Percentiles rank a stretch among this genome's conserved stretches.
phyloP scores from a whole-genome alignment of 768 basidiomycete species.

The Mycena olivaceomarginata region DNA sequence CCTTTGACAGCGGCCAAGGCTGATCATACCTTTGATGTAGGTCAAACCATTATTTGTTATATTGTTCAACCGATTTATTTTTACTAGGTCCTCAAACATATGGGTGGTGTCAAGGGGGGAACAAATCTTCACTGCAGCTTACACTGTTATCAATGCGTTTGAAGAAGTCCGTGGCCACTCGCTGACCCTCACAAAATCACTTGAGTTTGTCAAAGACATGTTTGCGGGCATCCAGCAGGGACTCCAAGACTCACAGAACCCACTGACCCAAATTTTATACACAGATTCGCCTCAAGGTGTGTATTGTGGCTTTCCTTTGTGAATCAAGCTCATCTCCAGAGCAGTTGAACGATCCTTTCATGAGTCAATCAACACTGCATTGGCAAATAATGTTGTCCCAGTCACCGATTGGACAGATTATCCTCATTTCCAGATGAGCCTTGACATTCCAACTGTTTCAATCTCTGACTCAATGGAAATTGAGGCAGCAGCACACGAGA shows the following conservation, averaged over 20 bases:
- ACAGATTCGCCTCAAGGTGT: slow-evolving; percentile 10
- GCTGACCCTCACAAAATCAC: not conserved
- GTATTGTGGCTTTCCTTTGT: not conserved
- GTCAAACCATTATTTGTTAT: not conserved
- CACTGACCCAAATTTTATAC: slow-evolving; percentile 12
- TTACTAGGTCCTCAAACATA: not conserved
- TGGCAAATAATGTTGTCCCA: not conserved
- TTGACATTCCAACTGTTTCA: not conserved
- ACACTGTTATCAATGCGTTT: not conserved
- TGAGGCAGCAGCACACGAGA: not conserved
- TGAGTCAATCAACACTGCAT: not conserved
- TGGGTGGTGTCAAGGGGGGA: not conserved
- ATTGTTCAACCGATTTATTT: not conserved
- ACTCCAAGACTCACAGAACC: not conserved
- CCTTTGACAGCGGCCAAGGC: not conserved
- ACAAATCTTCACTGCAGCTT: not conserved
- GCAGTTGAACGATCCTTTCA: slow-evolving; percentile 9
- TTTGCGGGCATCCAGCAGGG: slow-evolving; percentile 8
- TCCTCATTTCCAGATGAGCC: not conserved
- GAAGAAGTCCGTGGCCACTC: slow-evolving; percentile 2
- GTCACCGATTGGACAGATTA: slow-evolving; percentile 13
- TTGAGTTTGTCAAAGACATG: slow-evolving; percentile 13
- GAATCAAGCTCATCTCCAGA: not conserved
- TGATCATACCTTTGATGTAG: slow-evolving; percentile 1
- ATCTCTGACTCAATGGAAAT: slow-evolving; percentile 3